A percentile compares a stretch with the other conserved stretches of the same genome.
Evolutionary conservation across 2,329 filamentous ascomycete genomes (phyloP).

Genomic region (Fonsecaea monophora): DNA sequence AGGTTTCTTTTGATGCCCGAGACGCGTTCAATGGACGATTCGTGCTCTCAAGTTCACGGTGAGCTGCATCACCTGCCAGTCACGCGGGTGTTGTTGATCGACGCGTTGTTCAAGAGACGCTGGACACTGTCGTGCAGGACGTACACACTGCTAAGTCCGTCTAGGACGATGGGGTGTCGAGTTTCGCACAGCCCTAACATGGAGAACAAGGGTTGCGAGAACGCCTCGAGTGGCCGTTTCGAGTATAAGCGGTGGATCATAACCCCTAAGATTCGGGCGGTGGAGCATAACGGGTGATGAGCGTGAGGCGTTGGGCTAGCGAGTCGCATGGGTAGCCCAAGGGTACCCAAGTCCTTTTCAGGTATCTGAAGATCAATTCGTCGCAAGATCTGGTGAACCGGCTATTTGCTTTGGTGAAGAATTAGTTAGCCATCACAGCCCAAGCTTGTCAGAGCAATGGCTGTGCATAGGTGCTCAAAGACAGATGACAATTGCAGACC

Average conservation of each 20-base stretch:
- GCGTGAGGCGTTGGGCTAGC: conserved; percentile 29
- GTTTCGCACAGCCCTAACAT: conserved; percentile 16
- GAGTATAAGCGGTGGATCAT: conserved; percentile 21
- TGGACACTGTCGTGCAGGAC: background rate
- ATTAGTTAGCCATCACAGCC: background rate
- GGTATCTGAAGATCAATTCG: background rate
- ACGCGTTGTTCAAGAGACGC: conserved; percentile 8
- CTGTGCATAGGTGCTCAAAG: background rate
- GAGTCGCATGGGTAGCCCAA: conserved; percentile 16
- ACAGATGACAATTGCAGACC: background rate
- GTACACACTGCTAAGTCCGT: background rate
- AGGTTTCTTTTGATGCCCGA: conserved; percentile 27
- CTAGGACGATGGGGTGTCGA: conserved; percentile 13
- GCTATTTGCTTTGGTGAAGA: background rate
- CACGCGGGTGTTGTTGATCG: conserved; percentile 23
- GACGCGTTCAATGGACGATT: conserved; percentile 18
- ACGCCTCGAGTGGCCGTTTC: conserved; percentile 27
- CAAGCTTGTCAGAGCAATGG: background rate
- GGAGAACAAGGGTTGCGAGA: conserved; percentile 9
- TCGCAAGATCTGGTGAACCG: conserved; percentile 7
- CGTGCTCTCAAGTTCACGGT: background rate
- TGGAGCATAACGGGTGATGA: conserved; percentile 29
- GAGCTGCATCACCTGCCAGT: conserved; percentile 21
- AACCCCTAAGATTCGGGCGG: conserved; percentile 11
- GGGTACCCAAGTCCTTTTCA: conserved; percentile 5